A percentile compares a stretch with the other conserved stretches of the same genome.
Evolutionary conservation across 2,329 filamentous ascomycete genomes (phyloP).

Genomic region (Beauveria caledonica): DNA sequence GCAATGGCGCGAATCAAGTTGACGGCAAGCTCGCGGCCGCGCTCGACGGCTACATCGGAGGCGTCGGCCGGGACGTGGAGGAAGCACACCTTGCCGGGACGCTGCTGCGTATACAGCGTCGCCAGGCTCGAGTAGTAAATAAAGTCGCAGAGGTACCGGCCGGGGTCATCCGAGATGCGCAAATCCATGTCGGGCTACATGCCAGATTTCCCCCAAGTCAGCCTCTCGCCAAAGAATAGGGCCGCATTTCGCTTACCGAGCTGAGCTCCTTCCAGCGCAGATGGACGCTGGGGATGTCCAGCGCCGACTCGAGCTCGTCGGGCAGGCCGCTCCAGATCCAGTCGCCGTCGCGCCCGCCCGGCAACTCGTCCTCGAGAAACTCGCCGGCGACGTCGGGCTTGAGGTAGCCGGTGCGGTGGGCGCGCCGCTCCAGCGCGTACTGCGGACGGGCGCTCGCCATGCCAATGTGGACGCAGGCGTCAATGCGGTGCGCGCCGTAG

Average conservation of each 20-base stretch:
- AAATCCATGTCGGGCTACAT: conserved; percentile 34
- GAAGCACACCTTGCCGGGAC: conserved; percentile 52
- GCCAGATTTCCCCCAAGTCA: background rate
- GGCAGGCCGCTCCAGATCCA: conserved; percentile 50
- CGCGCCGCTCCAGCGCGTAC: conserved; percentile 65
- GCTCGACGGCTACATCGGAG: conserved; percentile 37
- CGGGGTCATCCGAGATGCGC: conserved; percentile 60
- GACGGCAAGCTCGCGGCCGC: conserved; percentile 43
- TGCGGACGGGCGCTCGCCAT: conserved; percentile 59
- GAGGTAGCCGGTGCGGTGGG: conserved; percentile 63
- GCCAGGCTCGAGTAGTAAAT: conserved; percentile 65
- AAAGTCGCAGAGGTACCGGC: conserved; percentile 69
- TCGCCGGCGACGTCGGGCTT: conserved; percentile 62
- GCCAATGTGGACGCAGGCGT: conserved; percentile 70
- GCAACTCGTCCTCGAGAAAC: conserved; percentile 43
- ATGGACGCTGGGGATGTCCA: conserved; percentile 51
- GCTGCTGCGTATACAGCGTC: conserved; percentile 39
- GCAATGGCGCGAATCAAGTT: conserved; percentile 50
- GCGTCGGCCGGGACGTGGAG: conserved; percentile 61
- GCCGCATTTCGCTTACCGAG: conserved; percentile 31
- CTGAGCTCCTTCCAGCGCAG: conserved; percentile 44
- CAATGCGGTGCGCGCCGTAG: conserved; percentile 36
- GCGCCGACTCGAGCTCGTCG: conserved; percentile 45
- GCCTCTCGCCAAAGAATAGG: background rate
- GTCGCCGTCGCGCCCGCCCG: conserved; percentile 36